These are phyloP conservation scores for Paspalum notatum DNA, from an alignment of 176 grass and related monocot genomes.

Conservation along the genomic window DNA sequence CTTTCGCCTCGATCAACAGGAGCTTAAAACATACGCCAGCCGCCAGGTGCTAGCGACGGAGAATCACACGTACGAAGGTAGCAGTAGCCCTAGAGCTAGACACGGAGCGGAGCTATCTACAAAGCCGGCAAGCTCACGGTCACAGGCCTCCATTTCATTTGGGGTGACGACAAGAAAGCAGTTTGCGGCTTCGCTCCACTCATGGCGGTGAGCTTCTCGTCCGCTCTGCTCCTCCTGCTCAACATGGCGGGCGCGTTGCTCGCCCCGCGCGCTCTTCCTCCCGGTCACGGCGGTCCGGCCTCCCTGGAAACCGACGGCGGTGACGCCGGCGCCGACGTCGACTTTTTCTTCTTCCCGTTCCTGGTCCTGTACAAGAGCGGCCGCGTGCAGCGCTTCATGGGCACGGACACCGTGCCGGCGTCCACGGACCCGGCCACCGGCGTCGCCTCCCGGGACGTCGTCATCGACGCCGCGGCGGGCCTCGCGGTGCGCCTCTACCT, in stretches of 20 bases:
- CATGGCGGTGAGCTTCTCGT: slow-evolving; percentile 46
- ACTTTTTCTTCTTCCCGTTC: slow-evolving; percentile 65
- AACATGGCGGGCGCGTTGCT: slow-evolving; percentile 43
- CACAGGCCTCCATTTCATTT: not conserved
- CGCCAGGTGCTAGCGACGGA: no score
- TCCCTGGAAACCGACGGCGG: not conserved
- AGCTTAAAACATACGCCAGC: no score
- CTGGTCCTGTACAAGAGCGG: slow-evolving; percentile 68
- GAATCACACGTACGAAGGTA: no score
- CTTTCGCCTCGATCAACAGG: no score
- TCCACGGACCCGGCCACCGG: slow-evolving; percentile 48
- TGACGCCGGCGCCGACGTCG: slow-evolving; percentile 18
- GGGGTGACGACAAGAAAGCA: not conserved
- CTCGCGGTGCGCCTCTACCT: slow-evolving; percentile 67
- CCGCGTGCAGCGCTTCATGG: slow-evolving; percentile 52
- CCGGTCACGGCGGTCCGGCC: not conserved
- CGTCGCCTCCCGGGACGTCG: slow-evolving; percentile 55
- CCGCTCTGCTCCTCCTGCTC: slow-evolving; percentile 45
- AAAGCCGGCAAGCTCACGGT: not conserved
- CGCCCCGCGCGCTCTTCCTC: not conserved
- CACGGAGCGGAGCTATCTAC: not conserved
- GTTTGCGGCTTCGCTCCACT: not conserved
- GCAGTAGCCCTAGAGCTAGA: no score
- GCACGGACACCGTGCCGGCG: slow-evolving; percentile 57
- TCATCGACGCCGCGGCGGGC: slow-evolving; percentile 30